Evolutionary conservation across 805 yeast species (phyloP).

Genomic region (Hanseniaspora lachancei): DNA sequence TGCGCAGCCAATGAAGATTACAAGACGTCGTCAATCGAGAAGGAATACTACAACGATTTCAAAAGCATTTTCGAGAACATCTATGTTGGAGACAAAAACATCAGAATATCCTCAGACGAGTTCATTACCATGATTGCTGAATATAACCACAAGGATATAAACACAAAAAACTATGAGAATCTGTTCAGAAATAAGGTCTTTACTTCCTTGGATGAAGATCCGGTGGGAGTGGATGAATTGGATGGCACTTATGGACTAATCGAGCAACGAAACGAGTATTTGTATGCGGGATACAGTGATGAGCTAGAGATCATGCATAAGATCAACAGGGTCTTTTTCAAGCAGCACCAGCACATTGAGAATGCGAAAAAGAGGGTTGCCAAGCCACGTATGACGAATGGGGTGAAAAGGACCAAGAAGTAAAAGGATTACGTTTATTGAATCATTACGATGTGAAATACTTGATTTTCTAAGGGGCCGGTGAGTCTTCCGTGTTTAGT

Average conservation of each 20-base stretch:
- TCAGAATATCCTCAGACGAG: background rate
- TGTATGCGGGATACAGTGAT: background rate
- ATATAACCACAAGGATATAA: background rate
- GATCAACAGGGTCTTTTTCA: background rate
- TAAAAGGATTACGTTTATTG: background rate
- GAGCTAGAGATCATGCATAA: background rate
- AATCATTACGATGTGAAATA: too few relatives aligned
- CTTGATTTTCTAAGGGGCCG: background rate
- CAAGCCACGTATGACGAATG: background rate
- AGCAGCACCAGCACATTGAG: background rate
- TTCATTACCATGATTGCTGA: background rate
- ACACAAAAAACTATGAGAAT: background rate
- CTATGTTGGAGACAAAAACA: background rate
- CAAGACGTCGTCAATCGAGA: background rate
- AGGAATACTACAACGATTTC: background rate
- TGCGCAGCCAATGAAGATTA: background rate
- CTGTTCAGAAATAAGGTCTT: background rate
- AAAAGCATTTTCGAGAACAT: background rate
- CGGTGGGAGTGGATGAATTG: background rate
- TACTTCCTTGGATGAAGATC: background rate
- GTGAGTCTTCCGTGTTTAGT: too few relatives aligned
- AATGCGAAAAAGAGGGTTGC: background rate
- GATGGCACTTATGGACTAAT: background rate
- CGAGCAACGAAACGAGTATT: background rate
- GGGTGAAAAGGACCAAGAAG: background rate